These are phyloP conservation scores for Cornus suecica DNA, from an alignment of 148 eudicot genomes.

Conservation along the genomic window DNA sequence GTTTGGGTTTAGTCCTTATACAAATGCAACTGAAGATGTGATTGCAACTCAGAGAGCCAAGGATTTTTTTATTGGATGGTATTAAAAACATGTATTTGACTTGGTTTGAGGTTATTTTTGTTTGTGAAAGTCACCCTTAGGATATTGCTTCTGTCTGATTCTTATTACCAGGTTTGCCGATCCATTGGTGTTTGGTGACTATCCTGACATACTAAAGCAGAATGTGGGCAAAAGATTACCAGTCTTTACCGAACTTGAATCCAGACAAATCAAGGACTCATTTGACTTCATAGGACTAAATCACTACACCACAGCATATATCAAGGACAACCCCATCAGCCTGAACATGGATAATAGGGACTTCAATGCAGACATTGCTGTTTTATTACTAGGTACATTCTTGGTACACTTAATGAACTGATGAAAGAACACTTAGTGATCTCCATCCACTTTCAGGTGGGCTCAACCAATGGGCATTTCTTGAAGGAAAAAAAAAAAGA, in stretches of 20 bases:
- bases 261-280: conserved; percentile 45
- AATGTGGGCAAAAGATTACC: conserved; percentile 46
- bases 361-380: conserved; percentile 39
- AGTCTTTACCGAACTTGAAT: conserved; percentile 37
- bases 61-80: conserved; percentile 63
- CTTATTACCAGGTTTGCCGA: conserved; percentile 56
- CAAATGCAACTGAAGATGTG: conserved; percentile 41
- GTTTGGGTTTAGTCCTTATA: conserved; percentile 26
- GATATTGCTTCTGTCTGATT: too few relatives aligned
- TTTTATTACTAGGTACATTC: conserved; percentile 30
- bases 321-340: conserved; percentile 35
- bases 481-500: background rate
- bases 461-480: background rate
- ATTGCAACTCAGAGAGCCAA: conserved; percentile 44
- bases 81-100: too few relatives aligned
- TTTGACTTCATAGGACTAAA: conserved; percentile 63
- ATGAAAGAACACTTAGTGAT: background rate
- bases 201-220: conserved; percentile 48
- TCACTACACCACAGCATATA: conserved; percentile 24
- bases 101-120: too few relatives aligned
- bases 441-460: background rate
- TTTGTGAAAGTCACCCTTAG: too few relatives aligned
- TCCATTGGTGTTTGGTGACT: conserved; percentile 58
- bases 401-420: background rate
- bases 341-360: conserved; percentile 30